phyloP scores from a whole-genome alignment of 2,329 filamentous ascomycete genomes.

The Chaetomium olivaceum region DNA sequence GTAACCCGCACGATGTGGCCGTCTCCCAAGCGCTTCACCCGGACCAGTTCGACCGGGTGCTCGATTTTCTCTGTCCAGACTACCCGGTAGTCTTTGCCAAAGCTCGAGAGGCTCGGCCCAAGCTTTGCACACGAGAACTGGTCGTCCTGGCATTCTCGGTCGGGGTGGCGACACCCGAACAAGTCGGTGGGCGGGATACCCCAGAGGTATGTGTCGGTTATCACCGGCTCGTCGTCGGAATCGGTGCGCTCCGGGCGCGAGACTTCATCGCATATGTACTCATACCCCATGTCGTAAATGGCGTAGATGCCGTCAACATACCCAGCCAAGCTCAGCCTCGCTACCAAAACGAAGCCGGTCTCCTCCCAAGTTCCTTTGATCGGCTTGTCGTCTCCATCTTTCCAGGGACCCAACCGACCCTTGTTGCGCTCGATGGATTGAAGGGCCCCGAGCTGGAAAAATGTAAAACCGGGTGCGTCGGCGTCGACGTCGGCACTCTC shows the following conservation, averaged over 20 bases:
- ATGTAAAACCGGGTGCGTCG: not conserved
- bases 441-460: not conserved
- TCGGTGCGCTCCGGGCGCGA: no score
- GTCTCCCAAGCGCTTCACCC: not conserved
- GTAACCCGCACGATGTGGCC: not conserved
- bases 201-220: not conserved
- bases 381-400: not conserved
- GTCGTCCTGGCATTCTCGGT: no score
- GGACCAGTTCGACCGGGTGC: not conserved
- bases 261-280: no score
- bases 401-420: not conserved
- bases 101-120: not conserved
- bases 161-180: no score
- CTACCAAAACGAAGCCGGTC: not conserved
- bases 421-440: not conserved
- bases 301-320: not conserved
- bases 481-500: not conserved
- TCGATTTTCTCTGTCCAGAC: not conserved
- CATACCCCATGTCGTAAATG: not conserved
- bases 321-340: not conserved
- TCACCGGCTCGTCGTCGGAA: no score
- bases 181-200: not conserved
- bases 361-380: not conserved
- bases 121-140: not conserved
- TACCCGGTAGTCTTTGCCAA: not conserved